These are phyloP conservation scores for Mycena rebaudengoi DNA, from an alignment of 768 basidiomycete genomes.

Conservation along the genomic window DNA sequence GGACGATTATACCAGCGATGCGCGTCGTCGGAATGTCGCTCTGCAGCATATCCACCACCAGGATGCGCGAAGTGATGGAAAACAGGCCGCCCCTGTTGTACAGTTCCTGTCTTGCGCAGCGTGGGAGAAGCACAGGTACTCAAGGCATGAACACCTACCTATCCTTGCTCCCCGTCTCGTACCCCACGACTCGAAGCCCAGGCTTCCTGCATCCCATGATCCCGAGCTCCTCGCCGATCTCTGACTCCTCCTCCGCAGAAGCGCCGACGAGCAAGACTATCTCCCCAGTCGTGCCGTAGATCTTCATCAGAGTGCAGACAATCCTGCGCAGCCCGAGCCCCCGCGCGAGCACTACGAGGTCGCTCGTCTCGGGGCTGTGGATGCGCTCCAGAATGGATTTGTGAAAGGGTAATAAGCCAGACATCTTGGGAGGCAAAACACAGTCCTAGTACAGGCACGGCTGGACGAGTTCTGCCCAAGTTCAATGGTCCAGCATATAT, in stretches of 20 bases:
- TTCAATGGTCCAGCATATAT: too few species aligned
- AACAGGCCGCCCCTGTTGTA: conserved; percentile 91
- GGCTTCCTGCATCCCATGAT: conserved; percentile 92
- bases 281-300: conserved; percentile 87
- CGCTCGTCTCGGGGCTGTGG: conserved; percentile 77
- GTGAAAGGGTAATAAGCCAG: conserved; percentile 70
- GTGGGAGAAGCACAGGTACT: neutral
- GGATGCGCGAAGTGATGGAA: conserved; percentile 91
- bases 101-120: conserved; percentile 71
- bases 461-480: too few species aligned
- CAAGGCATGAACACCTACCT: conserved; percentile 59
- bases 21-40: conserved; percentile 84
- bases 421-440: too few species aligned
- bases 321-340: conserved; percentile 89
- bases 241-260: conserved; percentile 85
- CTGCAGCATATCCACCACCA: conserved; percentile 94
- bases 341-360: conserved; percentile 83
- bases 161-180: conserved; percentile 82
- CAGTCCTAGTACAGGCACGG: too few species aligned
- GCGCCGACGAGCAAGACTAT: conserved; percentile 89
- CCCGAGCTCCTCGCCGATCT: conserved; percentile 91
- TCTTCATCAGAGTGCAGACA: conserved; percentile 88
- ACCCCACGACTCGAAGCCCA: conserved; percentile 81
- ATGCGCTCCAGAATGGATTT: conserved; percentile 71
- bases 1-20: conserved; percentile 88